Percentiles rank a stretch among this genome's conserved stretches.
phyloP scores from a whole-genome alignment of 192 early-diverging fungal species.

The Coemansia sp. region DNA sequence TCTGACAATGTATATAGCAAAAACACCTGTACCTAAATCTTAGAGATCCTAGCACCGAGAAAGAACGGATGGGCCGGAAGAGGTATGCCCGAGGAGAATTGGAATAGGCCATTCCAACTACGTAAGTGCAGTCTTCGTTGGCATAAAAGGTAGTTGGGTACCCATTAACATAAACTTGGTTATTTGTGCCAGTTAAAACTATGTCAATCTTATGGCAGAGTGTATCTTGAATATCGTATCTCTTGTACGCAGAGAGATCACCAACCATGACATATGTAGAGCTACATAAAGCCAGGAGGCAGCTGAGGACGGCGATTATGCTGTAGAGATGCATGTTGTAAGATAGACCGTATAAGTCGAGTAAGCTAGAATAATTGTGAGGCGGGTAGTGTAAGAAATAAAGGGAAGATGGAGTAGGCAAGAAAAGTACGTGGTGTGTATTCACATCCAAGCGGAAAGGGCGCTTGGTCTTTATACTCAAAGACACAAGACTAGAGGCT shows the following conservation, averaged over 20 bases:
- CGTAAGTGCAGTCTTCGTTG: neutral
- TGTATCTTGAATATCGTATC: neutral
- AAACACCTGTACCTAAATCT: neutral
- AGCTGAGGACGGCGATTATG: neutral
- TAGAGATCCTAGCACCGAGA: neutral
- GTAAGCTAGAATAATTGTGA: neutral
- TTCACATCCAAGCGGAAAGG: neutral
- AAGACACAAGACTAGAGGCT: neutral
- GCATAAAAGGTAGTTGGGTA: neutral
- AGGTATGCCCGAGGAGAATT: neutral
- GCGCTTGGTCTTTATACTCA: neutral
- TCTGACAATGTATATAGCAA: neutral
- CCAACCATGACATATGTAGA: neutral
- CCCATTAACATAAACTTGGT: too few species aligned
- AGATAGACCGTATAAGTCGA: neutral
- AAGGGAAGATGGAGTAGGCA: neutral
- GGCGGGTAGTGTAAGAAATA: neutral
- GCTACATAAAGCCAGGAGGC: neutral
- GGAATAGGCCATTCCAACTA: neutral
- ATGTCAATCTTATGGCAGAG: neutral
- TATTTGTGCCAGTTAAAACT: neutral
- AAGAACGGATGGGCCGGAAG: neutral
- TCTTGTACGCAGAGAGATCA: neutral
- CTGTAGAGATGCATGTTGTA: neutral
- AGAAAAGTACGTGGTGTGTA: neutral